Base-by-base conservation (phyloP, 2,329 filamentous ascomycete species). In the Microsporum audouinii region DNA sequence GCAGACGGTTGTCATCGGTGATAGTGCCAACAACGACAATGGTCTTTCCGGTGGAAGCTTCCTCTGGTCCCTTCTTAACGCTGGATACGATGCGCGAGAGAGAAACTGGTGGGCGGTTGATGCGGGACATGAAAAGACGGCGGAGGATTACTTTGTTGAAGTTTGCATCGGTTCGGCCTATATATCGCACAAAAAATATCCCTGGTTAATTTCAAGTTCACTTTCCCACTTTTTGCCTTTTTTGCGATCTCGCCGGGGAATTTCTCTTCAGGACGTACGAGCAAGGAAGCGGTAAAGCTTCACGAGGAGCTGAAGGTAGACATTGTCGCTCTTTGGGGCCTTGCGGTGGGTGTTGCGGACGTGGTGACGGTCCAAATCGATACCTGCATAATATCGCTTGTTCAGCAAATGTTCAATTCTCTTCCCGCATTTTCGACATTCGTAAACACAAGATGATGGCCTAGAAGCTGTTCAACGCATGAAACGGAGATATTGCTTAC, bases 81-180 rank as follows among this genome's bases (percentile, higher is more conserved):
- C 88, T 88, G 75, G 80, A 78, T 67, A 82, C 87, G 74, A 97
- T 90, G 78, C 92, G 89, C 70, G 91, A 96, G 73, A 99, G 84
- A 65, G 91, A 96, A 74, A 99, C 87, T 67, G 94, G 91, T 65
- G 90, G 89, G 71, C 91, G 88, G 88, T 97, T 97, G 82, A 95
- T 96, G 80, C 91, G 90, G 78, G 91, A 96, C 89, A 94, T 96
- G 77, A 96, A 96, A 65, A 99, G 88, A 75, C 94, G 89, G 78
- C 92, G 91, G 73, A 99, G 89, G 76, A 99, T 86, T 73, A 94
- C 89, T 84, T 96, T 95, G 88, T 99, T 99, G 89, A 99, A 99
- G 81, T 84, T 85, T 68, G 90, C 85, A 79, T 97, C 94, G 77
- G 94, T 99, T 76, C 94, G 91, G 81, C 91, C 89, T 95, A 71